phyloP scores from a whole-genome alignment of 495 filamentous ascomycete genomes.

The Podospora pseudocomata region DNA sequence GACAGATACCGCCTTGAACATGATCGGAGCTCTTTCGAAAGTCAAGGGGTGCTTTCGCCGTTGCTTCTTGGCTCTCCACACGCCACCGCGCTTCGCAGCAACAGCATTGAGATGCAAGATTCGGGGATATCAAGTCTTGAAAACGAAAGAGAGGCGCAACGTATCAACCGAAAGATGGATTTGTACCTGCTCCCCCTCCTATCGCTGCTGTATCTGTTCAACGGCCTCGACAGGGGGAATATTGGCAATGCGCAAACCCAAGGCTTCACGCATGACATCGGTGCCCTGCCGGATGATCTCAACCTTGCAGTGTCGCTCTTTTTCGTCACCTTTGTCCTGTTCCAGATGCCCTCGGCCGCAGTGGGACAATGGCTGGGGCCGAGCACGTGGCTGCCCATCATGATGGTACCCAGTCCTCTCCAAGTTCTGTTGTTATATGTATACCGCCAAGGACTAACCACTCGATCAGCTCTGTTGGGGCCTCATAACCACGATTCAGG shows the following conservation, averaged over 20 bases:
- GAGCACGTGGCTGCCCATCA: conserved; percentile 49
- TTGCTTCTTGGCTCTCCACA: not conserved
- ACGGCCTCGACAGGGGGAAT: conserved; percentile 43
- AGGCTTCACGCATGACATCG: conserved; percentile 33
- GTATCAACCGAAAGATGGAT: conserved; percentile 36
- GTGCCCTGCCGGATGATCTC: conserved; percentile 40
- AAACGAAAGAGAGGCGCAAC: not conserved
- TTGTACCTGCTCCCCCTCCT: conserved; percentile 35
- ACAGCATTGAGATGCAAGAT: not conserved
- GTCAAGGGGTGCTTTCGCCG: not conserved
- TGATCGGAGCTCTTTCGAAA: not conserved
- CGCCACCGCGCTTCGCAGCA: not conserved
- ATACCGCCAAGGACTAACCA: not conserved
- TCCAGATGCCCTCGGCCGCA: conserved; percentile 55
- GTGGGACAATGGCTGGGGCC: conserved; percentile 52
- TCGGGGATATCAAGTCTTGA: not conserved
- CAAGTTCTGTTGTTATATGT: not conserved
- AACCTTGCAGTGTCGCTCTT: conserved; percentile 55
- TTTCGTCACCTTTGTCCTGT: conserved; percentile 53
- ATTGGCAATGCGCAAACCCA: conserved; percentile 44
- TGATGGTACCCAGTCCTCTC: conserved; percentile 40
- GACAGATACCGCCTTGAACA: not conserved
- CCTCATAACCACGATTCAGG: conserved; percentile 45
- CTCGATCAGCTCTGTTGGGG: conserved; percentile 45
- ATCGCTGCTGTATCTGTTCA: conserved; percentile 41